These are phyloP conservation scores for Fagopyrum tataricum DNA, from an alignment of 148 eudicot species.

Conservation along the genomic window DNA sequence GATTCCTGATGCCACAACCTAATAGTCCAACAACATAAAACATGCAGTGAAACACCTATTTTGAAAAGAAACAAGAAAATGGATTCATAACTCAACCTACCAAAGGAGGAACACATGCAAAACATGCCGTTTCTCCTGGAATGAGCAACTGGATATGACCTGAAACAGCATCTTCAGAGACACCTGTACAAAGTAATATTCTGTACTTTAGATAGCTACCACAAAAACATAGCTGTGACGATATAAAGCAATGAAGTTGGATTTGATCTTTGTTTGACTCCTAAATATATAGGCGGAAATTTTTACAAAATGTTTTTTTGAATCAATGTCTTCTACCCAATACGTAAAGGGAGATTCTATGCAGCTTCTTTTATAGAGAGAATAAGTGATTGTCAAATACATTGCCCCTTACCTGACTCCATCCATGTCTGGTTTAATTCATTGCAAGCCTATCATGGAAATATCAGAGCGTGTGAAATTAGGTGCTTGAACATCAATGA, in stretches of 20 bases:
- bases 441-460: slow-evolving; percentile 73
- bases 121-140: slow-evolving; percentile 98
- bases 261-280: too few species aligned
- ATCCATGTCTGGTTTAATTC: slow-evolving; percentile 94
- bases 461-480: slow-evolving; percentile 13
- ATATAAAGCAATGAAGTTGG: neutral
- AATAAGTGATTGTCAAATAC: neutral
- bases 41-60: neutral
- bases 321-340: neutral
- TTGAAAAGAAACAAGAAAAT: slow-evolving; percentile 7
- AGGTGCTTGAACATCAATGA: slow-evolving; percentile 6
- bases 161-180: slow-evolving; percentile 97
- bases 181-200: slow-evolving; percentile 43
- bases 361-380: slow-evolving; percentile 14
- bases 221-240: neutral
- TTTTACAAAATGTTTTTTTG: too few species aligned
- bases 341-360: too few species aligned
- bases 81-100: slow-evolving; percentile 32
- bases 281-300: too few species aligned
- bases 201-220: neutral
- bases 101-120: slow-evolving; percentile 97
- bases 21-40: neutral
- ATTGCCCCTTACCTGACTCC: slow-evolving; percentile 69
- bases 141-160: slow-evolving; percentile 93
- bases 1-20: slow-evolving; percentile 97